A percentile compares a stretch with the other conserved stretches of the same genome.
Conservation (phyloP, 441 rosid genomes). For the Eutrema salsugineum region DNA sequence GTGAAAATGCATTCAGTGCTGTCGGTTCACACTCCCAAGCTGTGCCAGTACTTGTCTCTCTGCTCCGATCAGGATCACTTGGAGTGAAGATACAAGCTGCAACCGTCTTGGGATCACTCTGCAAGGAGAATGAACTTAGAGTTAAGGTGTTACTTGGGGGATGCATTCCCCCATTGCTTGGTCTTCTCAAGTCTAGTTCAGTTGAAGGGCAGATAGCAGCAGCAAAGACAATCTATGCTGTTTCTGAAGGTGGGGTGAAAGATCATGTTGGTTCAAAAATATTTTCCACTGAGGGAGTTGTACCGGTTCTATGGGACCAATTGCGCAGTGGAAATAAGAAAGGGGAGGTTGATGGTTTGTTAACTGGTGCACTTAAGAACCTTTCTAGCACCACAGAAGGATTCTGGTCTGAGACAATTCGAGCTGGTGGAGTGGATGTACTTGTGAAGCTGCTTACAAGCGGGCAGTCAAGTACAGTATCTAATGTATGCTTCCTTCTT, state of each 20-base stretch:
- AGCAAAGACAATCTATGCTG: slow-evolving; percentile 95
- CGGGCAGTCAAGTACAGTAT: slow-evolving; percentile 81
- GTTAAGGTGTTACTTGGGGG: slow-evolving; percentile 99
- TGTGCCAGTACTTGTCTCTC: slow-evolving; percentile 99
- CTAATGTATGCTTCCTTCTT: slow-evolving; percentile 95
- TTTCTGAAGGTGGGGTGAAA: slow-evolving; percentile 94
- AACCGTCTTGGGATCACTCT: slow-evolving; percentile 92
- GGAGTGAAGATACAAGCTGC: slow-evolving; percentile 99
- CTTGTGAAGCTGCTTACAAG: slow-evolving; percentile 91
- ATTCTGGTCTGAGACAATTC: slow-evolving; percentile 88
- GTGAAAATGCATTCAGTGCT: slow-evolving; percentile 98
- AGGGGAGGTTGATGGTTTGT: slow-evolving; percentile 85
- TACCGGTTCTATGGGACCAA: slow-evolving; percentile 94
- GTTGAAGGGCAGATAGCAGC: slow-evolving; percentile 98
- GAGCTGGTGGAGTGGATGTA: slow-evolving; percentile 97
- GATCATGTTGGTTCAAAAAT: slow-evolving; percentile 99
- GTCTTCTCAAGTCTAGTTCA: slow-evolving; percentile 97
- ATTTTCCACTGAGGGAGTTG: slow-evolving; percentile 99
- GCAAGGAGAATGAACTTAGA: slow-evolving; percentile 98
- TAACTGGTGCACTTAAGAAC: slow-evolving; percentile 94
- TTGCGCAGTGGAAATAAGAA: slow-evolving; percentile 71
- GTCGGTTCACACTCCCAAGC: slow-evolving; percentile 99
- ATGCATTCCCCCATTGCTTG: slow-evolving; percentile 99
- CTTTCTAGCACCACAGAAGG: slow-evolving; percentile 95
- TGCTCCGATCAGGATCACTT: slow-evolving; percentile 94